Conservation (phyloP, 1,284 basidiomycete species). For the Moesziomyces sp. region DNA sequence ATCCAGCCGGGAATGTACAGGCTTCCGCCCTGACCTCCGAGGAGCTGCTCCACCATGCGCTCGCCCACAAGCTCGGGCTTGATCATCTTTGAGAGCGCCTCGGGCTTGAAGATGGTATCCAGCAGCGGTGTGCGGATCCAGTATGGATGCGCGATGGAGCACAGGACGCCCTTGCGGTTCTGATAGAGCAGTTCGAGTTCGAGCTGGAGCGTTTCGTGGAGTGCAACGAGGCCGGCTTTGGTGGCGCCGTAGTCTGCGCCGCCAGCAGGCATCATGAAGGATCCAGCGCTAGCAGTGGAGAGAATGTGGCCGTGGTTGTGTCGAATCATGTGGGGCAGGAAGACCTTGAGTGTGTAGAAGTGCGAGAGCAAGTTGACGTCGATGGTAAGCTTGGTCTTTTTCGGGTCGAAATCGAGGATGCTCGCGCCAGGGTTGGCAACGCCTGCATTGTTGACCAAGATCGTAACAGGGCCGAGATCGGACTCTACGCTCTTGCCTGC, state of each 20-base stretch:
- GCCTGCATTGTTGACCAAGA: conserved; percentile 57
- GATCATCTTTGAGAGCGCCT: conserved; percentile 26
- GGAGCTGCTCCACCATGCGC: conserved; percentile 27
- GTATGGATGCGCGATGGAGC: conserved; percentile 32
- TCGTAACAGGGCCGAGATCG: conserved; percentile 41
- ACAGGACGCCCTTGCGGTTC: conserved; percentile 41
- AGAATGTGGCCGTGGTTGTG: conserved; percentile 64
- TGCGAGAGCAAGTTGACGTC: conserved; percentile 62
- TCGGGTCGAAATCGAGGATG: conserved; percentile 49
- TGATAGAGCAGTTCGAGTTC: conserved; percentile 60
- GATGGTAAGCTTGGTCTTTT: conserved; percentile 48
- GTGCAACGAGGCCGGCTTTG: conserved; percentile 59
- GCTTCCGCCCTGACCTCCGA: conserved; percentile 37
- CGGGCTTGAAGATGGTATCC: conserved; percentile 1
- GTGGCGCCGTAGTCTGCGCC: conserved; percentile 58
- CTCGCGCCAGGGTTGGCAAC: conserved; percentile 54
- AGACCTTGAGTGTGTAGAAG: conserved; percentile 59
- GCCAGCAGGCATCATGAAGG: conserved; percentile 58
- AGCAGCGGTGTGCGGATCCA: conserved; percentile 25
- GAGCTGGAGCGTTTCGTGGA: conserved; percentile 59
- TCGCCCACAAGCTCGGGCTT: conserved; percentile 10
- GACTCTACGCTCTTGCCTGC: conserved; percentile 52
- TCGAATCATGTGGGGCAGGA: conserved; percentile 60
- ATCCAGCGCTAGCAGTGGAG: conserved; percentile 53
- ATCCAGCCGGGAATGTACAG: conserved; percentile 41